These are phyloP conservation scores for Vigna unguiculata DNA, from an alignment of 306 rosid genomes.

Conservation along the genomic window DNA sequence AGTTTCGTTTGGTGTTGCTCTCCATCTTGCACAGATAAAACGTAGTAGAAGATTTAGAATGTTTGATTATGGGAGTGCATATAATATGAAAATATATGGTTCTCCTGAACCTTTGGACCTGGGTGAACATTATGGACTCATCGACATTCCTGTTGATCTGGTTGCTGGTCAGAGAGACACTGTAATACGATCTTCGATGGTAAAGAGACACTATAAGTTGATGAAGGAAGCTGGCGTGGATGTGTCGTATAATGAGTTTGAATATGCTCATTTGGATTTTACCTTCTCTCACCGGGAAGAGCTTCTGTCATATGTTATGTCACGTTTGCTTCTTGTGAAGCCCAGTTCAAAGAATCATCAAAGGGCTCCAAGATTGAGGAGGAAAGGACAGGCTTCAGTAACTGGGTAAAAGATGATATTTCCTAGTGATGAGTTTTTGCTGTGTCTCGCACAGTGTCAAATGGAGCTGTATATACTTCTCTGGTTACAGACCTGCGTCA, in stretches of 20 bases:
- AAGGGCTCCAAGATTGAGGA: constrained; percentile 44
- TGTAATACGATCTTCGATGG: constrained; percentile 88
- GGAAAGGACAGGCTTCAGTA: constrained; percentile 42
- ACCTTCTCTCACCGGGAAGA: constrained; percentile 92
- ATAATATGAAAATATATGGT: constrained; percentile 68
- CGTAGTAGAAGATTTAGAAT: constrained; percentile 68
- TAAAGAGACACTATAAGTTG: constrained; percentile 70
- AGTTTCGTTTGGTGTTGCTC: constrained; percentile 71
- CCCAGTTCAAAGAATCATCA: constrained; percentile 49
- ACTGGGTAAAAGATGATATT: constrained; percentile 26
- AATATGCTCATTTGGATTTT: constrained; percentile 95
- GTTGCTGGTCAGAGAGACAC: constrained; percentile 91
- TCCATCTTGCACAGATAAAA: constrained; percentile 94
- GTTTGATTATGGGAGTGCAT: constrained; percentile 74
- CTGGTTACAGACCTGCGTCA: constrained; percentile 13
- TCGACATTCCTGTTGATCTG: constrained; percentile 84
- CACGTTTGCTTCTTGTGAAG: constrained; percentile 72
- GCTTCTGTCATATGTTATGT: constrained; percentile 84
- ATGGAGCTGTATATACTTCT: constrained; percentile 19
- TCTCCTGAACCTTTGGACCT: constrained; percentile 78
- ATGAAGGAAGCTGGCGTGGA: constrained; percentile 69
- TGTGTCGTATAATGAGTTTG: constrained; percentile 78
- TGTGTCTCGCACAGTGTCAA: constrained; percentile 10
- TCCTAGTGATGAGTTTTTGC: constrained; percentile 17
- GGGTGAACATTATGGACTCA: constrained; percentile 65